Evolutionary conservation across 2,329 filamentous ascomycete species (phyloP).

Genomic region (Botryotinia narcissicola): DNA sequence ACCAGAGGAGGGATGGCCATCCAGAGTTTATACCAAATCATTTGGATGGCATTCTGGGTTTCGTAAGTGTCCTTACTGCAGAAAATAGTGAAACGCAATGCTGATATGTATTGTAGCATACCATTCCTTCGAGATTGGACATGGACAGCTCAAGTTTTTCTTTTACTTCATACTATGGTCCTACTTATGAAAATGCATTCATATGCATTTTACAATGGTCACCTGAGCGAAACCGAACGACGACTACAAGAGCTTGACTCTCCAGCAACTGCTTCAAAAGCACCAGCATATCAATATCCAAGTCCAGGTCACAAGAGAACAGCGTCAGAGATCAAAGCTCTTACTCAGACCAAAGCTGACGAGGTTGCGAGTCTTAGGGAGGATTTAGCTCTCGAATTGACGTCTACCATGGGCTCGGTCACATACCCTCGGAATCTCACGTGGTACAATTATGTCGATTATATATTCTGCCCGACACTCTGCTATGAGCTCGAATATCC

Average conservation of each 20-base stretch:
- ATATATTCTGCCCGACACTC: slow-evolving; percentile 85
- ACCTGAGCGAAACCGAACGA: slow-evolving; percentile 82
- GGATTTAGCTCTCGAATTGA: slow-evolving; percentile 85
- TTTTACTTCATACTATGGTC: slow-evolving; percentile 85
- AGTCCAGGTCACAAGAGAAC: slow-evolving; percentile 36
- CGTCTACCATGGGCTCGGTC: slow-evolving; percentile 82
- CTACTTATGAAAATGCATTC: slow-evolving; percentile 99
- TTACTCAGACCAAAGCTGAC: slow-evolving; percentile 37
- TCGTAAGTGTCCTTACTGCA: slow-evolving; percentile 44
- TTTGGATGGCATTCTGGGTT: slow-evolving; percentile 83
- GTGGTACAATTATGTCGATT: slow-evolving; percentile 78
- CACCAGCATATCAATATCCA: slow-evolving; percentile 74
- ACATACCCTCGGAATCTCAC: slow-evolving; percentile 91
- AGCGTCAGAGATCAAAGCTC: slow-evolving; percentile 29
- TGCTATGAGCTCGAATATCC: slow-evolving; percentile 99
- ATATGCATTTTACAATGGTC: slow-evolving; percentile 97
- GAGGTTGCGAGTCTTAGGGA: slow-evolving; percentile 66
- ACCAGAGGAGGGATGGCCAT: slow-evolving; percentile 71
- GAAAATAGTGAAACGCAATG: not conserved
- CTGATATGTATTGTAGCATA: slow-evolving; percentile 46
- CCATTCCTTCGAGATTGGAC: slow-evolving; percentile 88
- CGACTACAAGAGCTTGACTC: slow-evolving; percentile 76
- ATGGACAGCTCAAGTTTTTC: slow-evolving; percentile 95
- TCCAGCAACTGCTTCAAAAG: slow-evolving; percentile 66
- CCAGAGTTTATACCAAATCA: slow-evolving; percentile 76